These are phyloP conservation scores for Hygrophila difformis DNA, from an alignment of 257 asterid species.

Conservation along the genomic window DNA sequence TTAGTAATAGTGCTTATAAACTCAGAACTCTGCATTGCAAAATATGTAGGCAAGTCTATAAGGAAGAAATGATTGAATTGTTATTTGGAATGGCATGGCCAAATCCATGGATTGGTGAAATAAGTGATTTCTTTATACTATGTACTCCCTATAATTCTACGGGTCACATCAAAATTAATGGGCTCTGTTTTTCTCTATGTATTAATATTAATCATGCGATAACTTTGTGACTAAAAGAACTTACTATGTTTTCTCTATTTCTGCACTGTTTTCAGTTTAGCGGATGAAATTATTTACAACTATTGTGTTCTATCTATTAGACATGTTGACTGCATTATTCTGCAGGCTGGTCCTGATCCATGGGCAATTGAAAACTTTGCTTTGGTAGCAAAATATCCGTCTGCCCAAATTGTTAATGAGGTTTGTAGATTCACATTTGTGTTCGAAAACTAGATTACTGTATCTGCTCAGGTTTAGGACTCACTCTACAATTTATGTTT, in stretches of 20 bases:
- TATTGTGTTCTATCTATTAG: conserved; percentile 11
- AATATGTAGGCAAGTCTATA: not conserved
- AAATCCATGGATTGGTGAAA: conserved; percentile 6
- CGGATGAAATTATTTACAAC: not conserved
- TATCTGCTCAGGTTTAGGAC: conserved; percentile 6
- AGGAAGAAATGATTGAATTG: not conserved
- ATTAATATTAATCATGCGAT: too few relatives aligned
- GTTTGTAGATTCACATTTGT: conserved; percentile 39
- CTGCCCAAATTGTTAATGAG: conserved; percentile 83
- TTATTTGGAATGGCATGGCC: not conserved
- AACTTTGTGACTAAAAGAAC: too few relatives aligned
- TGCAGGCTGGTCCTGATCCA: conserved; percentile 94
- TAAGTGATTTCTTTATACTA: not conserved
- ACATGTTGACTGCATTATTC: conserved; percentile 15
- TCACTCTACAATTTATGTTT: too few relatives aligned
- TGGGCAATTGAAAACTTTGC: conserved; percentile 93
- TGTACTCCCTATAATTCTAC: not conserved
- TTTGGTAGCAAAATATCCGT: conserved; percentile 72
- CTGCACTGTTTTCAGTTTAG: too few relatives aligned
- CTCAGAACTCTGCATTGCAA: conserved; percentile 1
- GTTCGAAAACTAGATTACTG: not conserved
- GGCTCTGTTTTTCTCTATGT: conserved; percentile 1
- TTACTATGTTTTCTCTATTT: not conserved
- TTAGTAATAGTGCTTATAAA: not conserved
- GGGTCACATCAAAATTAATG: not conserved